Percentiles rank a stretch among this genome's conserved stretches.
Evolutionary conservation across 2,329 filamentous ascomycete genomes (phyloP).

Genomic region (Colletotrichum sp.): DNA sequence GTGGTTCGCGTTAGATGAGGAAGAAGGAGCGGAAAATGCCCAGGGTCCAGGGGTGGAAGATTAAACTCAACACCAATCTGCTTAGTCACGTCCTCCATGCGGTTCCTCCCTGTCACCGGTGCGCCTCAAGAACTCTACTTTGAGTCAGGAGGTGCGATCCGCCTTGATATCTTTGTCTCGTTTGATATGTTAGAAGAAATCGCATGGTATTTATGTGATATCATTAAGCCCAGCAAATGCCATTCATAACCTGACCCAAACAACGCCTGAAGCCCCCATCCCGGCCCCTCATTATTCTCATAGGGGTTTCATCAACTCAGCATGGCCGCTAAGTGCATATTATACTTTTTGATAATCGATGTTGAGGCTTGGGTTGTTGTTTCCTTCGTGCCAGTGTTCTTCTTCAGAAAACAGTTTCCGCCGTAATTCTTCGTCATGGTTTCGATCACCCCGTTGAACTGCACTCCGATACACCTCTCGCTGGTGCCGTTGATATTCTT

Average conservation of each 20-base stretch:
- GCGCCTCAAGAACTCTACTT: not conserved
- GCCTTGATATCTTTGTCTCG: not conserved
- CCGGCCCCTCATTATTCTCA: not conserved
- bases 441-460: not conserved
- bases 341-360: not conserved
- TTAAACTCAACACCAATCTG: not conserved
- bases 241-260: not conserved
- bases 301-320: not conserved
- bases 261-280: not conserved
- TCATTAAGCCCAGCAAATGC: not conserved
- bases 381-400: not conserved
- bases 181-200: not conserved
- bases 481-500: not conserved
- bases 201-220: not conserved
- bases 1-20: not conserved
- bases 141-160: not conserved
- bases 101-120: not conserved
- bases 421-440: not conserved
- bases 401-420: slow-evolving; percentile 18
- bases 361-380: not conserved
- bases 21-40: not conserved
- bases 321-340: not conserved
- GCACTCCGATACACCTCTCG: not conserved
- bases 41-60: not conserved
- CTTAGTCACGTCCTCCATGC: not conserved